phyloP scores from a whole-genome alignment of 2,329 filamentous ascomycete genomes.

The Epichloe typhina region DNA sequence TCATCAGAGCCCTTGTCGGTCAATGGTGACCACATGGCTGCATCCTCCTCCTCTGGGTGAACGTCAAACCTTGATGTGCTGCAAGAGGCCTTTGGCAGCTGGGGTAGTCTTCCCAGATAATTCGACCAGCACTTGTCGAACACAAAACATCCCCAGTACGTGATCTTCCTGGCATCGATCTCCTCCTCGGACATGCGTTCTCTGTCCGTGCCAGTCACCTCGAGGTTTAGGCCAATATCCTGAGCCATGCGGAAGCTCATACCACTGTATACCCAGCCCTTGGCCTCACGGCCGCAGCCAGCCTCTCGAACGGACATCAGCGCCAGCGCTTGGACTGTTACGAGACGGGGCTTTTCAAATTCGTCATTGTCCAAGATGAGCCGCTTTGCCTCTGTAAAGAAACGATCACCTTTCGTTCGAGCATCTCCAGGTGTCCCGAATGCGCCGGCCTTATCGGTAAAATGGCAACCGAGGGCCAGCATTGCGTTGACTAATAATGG shows the following conservation, averaged over 20 bases:
- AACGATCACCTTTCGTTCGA: conserved; percentile 85
- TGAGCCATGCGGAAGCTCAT: conserved; percentile 98
- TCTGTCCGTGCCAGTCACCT: conserved; percentile 53
- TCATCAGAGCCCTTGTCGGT: conserved; percentile 70
- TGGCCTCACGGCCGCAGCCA: conserved; percentile 84
- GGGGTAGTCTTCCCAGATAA: conserved; percentile 82
- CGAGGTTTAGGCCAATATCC: conserved; percentile 83
- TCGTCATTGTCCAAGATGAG: conserved; percentile 85
- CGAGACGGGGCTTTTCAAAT: conserved; percentile 76
- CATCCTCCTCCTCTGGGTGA: conserved; percentile 81
- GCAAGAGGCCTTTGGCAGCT: conserved; percentile 65
- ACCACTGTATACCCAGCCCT: conserved; percentile 95
- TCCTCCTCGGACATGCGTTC: conserved; percentile 62
- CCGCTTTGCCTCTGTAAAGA: conserved; percentile 86
- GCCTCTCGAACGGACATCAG: conserved; percentile 95
- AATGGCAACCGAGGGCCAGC: conserved; percentile 85
- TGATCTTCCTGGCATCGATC: conserved; percentile 77
- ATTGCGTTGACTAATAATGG: conserved; percentile 86
- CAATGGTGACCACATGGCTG: conserved; percentile 75
- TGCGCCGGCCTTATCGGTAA: conserved; percentile 64
- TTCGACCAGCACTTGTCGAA: conserved; percentile 99
- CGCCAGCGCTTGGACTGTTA: conserved; percentile 85
- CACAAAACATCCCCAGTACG: conserved; percentile 96
- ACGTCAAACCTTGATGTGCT: conserved; percentile 84
- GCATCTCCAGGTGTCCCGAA: conserved; percentile 60